Conservation (phyloP, 139 green algal genomes). For the Eudorina sp. region DNA sequence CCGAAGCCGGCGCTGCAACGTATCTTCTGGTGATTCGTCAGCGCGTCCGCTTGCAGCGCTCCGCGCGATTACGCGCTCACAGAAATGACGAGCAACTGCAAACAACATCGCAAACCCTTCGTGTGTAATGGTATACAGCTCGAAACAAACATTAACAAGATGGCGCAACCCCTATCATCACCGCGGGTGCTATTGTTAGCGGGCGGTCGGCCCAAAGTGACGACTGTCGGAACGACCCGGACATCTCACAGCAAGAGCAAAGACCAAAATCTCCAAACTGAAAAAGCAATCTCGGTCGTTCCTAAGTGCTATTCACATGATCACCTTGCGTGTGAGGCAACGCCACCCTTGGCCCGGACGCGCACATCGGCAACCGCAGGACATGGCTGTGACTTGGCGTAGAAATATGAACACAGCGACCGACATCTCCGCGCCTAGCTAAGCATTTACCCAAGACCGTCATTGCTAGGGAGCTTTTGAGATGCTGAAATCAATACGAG, state of each 20-base stretch:
- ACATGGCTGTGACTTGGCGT: background rate
- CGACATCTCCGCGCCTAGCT: background rate
- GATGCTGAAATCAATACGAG: background rate
- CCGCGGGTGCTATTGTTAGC: too few species aligned
- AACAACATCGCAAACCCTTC: background rate
- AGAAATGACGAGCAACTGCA: background rate
- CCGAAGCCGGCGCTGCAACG: slow-evolving; percentile 68
- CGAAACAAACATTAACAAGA: background rate
- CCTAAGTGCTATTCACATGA: background rate
- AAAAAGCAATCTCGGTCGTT: background rate
- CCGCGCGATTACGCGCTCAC: background rate
- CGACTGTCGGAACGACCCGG: background rate
- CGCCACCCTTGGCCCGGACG: background rate
- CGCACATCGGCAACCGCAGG: background rate
- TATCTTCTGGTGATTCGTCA: slow-evolving; percentile 73
- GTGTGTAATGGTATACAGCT: background rate
- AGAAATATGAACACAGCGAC: background rate
- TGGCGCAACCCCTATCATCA: too few species aligned
- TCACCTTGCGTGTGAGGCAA: background rate
- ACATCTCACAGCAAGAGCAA: background rate
- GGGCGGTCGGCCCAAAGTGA: background rate
- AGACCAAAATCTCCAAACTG: background rate
- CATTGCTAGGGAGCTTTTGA: background rate
- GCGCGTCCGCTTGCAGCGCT: background rate
- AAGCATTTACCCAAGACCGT: background rate